Evolutionary conservation across 768 basidiomycete species (phyloP).

Genomic region (Hydnum rufescens): DNA sequence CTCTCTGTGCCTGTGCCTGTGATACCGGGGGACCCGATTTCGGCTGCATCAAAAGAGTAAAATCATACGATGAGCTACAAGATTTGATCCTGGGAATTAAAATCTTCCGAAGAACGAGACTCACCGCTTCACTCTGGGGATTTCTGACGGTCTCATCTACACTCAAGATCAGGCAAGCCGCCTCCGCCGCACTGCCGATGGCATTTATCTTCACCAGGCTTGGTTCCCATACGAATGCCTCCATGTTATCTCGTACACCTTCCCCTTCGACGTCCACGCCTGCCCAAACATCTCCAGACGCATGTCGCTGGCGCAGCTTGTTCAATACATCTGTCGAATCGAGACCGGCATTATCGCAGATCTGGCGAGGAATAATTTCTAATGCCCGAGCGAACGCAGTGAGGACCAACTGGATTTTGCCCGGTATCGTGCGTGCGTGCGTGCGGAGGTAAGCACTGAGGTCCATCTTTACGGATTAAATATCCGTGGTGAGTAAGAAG

Average conservation of each 20-base stretch:
- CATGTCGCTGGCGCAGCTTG: slow-evolving; percentile 93
- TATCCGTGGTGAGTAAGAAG: not conserved
- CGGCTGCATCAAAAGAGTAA: slow-evolving; percentile 25
- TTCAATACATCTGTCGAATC: slow-evolving; percentile 96
- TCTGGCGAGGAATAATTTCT: slow-evolving; percentile 94
- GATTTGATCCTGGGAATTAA: slow-evolving; percentile 9
- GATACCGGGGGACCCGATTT: slow-evolving; percentile 77
- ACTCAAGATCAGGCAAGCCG: slow-evolving; percentile 85
- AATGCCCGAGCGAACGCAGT: slow-evolving; percentile 92
- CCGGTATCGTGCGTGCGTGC: slow-evolving; percentile 79
- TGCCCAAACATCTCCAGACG: slow-evolving; percentile 63
- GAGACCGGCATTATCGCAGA: slow-evolving; percentile 94
- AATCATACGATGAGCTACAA: not conserved
- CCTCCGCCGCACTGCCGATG: slow-evolving; percentile 86
- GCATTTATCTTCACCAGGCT: slow-evolving; percentile 90
- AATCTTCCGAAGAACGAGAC: slow-evolving; percentile 15
- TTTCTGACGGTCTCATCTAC: slow-evolving; percentile 96
- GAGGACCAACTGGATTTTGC: slow-evolving; percentile 86
- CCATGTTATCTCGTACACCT: slow-evolving; percentile 89
- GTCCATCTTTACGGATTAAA: slow-evolving; percentile 52
- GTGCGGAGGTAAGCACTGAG: slow-evolving; percentile 86
- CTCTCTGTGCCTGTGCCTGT: slow-evolving; percentile 76
- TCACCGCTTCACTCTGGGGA: slow-evolving; percentile 81
- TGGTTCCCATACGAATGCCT: slow-evolving; percentile 97
- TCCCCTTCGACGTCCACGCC: slow-evolving; percentile 88